These are phyloP conservation scores for Trypethelium eluteriae DNA, from an alignment of 495 filamentous ascomycete genomes.

Conservation along the genomic window DNA sequence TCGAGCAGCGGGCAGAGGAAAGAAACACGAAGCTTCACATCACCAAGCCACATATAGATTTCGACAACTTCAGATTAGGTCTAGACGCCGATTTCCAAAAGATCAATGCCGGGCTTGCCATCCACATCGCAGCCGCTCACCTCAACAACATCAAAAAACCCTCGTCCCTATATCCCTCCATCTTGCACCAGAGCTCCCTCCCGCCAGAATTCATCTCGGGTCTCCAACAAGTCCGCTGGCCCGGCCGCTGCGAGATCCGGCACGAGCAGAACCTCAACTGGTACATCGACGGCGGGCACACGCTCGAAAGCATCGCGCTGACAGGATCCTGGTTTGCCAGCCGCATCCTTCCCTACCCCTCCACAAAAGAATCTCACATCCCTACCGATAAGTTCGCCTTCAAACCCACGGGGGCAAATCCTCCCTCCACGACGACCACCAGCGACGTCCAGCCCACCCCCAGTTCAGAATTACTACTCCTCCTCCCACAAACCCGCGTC, in stretches of 20 bases:
- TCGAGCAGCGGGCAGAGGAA: slow-evolving; percentile 63
- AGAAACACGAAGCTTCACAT: slow-evolving; percentile 54
- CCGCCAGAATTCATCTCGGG: slow-evolving; percentile 64
- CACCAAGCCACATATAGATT: slow-evolving; percentile 54
- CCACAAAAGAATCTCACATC: slow-evolving; percentile 1
- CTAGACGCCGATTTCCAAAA: slow-evolving; percentile 78
- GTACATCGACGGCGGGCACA: slow-evolving; percentile 92
- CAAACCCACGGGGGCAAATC: too few species aligned
- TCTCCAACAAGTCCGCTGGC: slow-evolving; percentile 64
- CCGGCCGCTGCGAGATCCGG: slow-evolving; percentile 77
- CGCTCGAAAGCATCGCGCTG: slow-evolving; percentile 72
- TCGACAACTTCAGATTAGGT: slow-evolving; percentile 59
- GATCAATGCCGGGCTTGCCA: slow-evolving; percentile 75
- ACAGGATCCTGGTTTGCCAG: slow-evolving; percentile 74
- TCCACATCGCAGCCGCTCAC: slow-evolving; percentile 61
- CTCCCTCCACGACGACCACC: background rate
- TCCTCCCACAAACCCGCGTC: slow-evolving; percentile 39
- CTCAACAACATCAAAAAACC: slow-evolving; percentile 33
- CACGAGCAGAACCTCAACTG: slow-evolving; percentile 61
- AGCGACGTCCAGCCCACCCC: background rate
- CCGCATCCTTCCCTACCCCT: slow-evolving; percentile 28
- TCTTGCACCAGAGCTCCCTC: slow-evolving; percentile 41
- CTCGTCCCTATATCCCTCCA: background rate
- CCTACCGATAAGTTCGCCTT: background rate
- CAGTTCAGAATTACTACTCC: background rate